phyloP scores from a whole-genome alignment of 2,329 filamentous ascomycete genomes.

The Talaromyces rugulosus region DNA sequence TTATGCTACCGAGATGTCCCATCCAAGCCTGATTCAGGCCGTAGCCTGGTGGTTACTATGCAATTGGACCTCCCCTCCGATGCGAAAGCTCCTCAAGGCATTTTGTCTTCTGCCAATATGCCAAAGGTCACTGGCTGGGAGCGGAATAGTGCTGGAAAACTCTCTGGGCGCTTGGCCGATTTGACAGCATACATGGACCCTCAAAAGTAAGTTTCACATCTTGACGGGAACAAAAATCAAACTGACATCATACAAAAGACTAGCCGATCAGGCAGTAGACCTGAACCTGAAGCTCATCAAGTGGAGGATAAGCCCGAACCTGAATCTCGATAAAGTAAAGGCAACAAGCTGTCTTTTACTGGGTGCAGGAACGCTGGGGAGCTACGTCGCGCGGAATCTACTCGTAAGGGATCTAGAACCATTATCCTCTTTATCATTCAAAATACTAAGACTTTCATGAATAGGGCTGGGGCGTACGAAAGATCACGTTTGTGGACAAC shows the following conservation, averaged over 20 bases:
- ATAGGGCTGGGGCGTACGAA: slow-evolving; percentile 83
- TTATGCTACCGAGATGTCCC: slow-evolving; percentile 88
- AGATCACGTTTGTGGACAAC: slow-evolving; percentile 95
- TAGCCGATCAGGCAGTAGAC: slow-evolving; percentile 93
- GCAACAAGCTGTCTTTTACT: slow-evolving; percentile 84
- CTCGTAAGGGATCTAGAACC: slow-evolving; percentile 46
- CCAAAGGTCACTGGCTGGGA: slow-evolving; percentile 97
- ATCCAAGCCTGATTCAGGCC: slow-evolving; percentile 69
- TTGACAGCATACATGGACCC: slow-evolving; percentile 94
- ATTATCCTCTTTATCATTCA: background rate
- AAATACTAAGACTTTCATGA: slow-evolving; percentile 1
- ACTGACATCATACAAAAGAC: slow-evolving; percentile 26
- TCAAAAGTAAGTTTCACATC: slow-evolving; percentile 43
- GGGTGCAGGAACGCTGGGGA: slow-evolving; percentile 87
- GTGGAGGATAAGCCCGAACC: slow-evolving; percentile 86
- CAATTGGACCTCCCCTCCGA: slow-evolving; percentile 27
- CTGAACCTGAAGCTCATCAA: slow-evolving; percentile 98
- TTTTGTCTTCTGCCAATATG: slow-evolving; percentile 42
- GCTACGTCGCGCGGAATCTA: slow-evolving; percentile 86
- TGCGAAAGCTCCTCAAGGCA: slow-evolving; percentile 27
- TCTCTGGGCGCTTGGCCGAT: slow-evolving; percentile 73
- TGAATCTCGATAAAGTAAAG: slow-evolving; percentile 86
- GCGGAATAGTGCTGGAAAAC: slow-evolving; percentile 71
- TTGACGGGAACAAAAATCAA: background rate
- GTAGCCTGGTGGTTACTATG: slow-evolving; percentile 72